These are phyloP conservation scores for Xylaria sp. DNA, from an alignment of 2,329 filamentous ascomycete genomes.

Conservation along the genomic window DNA sequence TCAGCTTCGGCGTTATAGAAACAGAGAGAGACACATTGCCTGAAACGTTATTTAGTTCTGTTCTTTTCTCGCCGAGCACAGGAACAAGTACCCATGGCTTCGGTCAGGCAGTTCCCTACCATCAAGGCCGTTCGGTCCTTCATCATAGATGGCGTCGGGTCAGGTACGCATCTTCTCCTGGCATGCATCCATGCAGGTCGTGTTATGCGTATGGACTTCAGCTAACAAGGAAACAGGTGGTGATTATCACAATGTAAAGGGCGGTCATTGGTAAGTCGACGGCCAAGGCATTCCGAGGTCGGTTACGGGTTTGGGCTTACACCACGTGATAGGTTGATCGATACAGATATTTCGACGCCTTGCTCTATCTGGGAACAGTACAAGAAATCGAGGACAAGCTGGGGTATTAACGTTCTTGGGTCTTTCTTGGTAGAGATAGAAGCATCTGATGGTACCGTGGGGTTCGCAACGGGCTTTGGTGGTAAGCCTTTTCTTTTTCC, in stretches of 20 bases:
- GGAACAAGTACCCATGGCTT: slow-evolving; percentile 54
- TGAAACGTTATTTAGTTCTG: not conserved
- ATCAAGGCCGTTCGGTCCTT: slow-evolving; percentile 81
- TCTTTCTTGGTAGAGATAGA: slow-evolving; percentile 93
- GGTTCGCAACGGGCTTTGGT: slow-evolving; percentile 93
- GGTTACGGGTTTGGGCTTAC: slow-evolving; percentile 9
- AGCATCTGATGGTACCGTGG: slow-evolving; percentile 88
- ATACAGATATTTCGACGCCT: slow-evolving; percentile 90
- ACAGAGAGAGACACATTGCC: not conserved
- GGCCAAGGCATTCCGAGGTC: not conserved
- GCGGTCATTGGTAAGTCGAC: slow-evolving; percentile 70
- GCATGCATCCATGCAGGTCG: not conserved
- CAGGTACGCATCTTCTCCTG: slow-evolving; percentile 55
- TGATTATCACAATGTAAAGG: slow-evolving; percentile 92
- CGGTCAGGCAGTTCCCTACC: slow-evolving; percentile 71
- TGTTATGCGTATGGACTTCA: slow-evolving; percentile 3
- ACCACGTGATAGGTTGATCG: slow-evolving; percentile 77
- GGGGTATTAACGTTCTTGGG: slow-evolving; percentile 95
- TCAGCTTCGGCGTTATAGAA: not conserved
- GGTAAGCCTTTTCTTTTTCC: slow-evolving; percentile 56
- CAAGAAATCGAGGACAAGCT: slow-evolving; percentile 86
- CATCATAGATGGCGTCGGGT: slow-evolving; percentile 72
- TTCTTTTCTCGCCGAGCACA: not conserved
- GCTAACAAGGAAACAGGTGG: slow-evolving; percentile 63
- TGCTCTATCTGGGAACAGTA: slow-evolving; percentile 92